A percentile compares a stretch with the other conserved stretches of the same genome.
Evolutionary conservation across 208 protist genomes (phyloP).

Genomic region (Leishmania turanica): DNA sequence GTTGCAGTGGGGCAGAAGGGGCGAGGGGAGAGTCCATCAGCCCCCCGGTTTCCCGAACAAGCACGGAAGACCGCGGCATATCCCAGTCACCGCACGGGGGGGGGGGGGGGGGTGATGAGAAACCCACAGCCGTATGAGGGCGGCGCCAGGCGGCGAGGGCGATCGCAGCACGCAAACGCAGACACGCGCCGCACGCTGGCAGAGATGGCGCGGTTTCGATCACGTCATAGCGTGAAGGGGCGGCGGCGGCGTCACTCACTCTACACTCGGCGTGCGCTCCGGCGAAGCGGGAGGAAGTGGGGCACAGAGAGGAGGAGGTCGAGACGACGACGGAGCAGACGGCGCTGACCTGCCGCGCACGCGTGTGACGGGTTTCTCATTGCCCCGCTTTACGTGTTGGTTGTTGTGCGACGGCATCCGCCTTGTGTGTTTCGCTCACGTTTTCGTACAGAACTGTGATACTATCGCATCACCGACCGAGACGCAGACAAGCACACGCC

Average conservation of each 20-base stretch:
- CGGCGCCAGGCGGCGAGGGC: not conserved
- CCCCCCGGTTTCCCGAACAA: not conserved
- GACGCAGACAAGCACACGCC: not conserved
- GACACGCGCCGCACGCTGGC: not conserved
- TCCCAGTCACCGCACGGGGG: too few species aligned
- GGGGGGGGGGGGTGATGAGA: not conserved
- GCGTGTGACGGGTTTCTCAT: not conserved
- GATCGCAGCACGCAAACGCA: not conserved
- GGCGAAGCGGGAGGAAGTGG: not conserved
- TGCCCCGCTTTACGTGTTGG: not conserved
- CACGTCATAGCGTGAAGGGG: not conserved
- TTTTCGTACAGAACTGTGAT: too few species aligned
- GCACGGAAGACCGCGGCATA: not conserved
- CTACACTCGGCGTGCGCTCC: not conserved
- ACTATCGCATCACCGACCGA: not conserved
- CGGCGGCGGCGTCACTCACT: not conserved
- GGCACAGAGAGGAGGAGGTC: not conserved
- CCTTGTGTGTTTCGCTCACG: not conserved
- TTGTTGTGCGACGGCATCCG: not conserved
- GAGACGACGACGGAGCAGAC: not conserved
- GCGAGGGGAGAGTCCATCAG: not conserved
- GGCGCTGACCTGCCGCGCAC: not conserved
- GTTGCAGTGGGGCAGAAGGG: not conserved
- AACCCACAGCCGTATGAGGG: not conserved
- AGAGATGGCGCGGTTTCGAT: not conserved